Evolutionary conservation across 495 filamentous ascomycete genomes (phyloP).

Genomic region (Patellaria atrata): DNA sequence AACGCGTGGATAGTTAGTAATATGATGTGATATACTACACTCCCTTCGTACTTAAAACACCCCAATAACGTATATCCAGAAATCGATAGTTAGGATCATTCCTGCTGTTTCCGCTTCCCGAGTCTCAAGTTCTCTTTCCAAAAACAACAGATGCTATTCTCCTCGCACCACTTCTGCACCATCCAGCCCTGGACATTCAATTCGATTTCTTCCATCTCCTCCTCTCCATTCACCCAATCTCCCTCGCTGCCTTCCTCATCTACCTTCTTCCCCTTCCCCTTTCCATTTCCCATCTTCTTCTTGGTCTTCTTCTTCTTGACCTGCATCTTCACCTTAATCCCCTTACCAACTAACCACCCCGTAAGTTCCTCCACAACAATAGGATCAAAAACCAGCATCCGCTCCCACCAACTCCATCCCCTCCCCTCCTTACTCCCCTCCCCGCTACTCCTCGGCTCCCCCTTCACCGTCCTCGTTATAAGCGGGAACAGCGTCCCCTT

Average conservation of each 20-base stretch:
- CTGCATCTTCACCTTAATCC: slow-evolving; percentile 15
- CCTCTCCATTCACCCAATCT: slow-evolving; percentile 1
- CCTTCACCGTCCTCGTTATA: slow-evolving; percentile 52
- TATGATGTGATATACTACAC: too few species aligned
- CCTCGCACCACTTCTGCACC: slow-evolving; percentile 80
- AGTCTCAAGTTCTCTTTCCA: slow-evolving; percentile 30
- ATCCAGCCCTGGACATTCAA: slow-evolving; percentile 42
- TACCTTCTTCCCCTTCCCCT: slow-evolving; percentile 11
- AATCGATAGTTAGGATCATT: background rate
- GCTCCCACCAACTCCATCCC: slow-evolving; percentile 60
- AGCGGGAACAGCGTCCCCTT: slow-evolving; percentile 33
- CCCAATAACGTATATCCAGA: background rate
- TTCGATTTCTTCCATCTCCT: slow-evolving; percentile 39
- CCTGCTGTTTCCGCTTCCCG: background rate
- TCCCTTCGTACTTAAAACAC: too few species aligned
- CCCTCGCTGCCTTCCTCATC: slow-evolving; percentile 8
- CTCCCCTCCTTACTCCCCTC: too few species aligned
- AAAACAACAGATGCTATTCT: slow-evolving; percentile 61
- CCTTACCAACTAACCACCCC: slow-evolving; percentile 65
- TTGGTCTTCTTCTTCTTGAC: slow-evolving; percentile 4
- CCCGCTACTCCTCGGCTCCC: slow-evolving; percentile 34
- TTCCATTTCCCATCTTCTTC: slow-evolving; percentile 10
- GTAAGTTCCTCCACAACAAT: slow-evolving; percentile 79
- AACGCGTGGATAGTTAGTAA: too few species aligned
- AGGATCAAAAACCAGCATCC: slow-evolving; percentile 88